phyloP scores from a whole-genome alignment of 2,329 filamentous ascomycete genomes.

The Fusarium sp. region DNA sequence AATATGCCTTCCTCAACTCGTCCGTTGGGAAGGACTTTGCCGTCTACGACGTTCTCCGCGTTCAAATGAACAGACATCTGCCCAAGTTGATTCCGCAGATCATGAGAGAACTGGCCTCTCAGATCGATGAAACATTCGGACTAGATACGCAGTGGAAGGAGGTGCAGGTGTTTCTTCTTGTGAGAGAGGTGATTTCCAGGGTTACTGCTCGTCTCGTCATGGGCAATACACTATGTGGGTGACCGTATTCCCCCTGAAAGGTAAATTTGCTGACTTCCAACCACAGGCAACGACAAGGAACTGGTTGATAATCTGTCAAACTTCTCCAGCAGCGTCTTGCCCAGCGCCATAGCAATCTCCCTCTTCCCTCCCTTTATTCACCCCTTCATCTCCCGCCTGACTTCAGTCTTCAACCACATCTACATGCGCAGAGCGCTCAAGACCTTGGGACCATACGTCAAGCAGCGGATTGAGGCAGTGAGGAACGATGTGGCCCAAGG shows the following conservation, averaged over 20 bases:
- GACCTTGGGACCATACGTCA: neutral
- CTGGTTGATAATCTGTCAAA: neutral
- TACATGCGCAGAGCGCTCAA: neutral
- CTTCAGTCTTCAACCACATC: neutral
- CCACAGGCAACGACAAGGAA: neutral
- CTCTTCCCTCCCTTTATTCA: neutral
- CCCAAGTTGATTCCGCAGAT: neutral
- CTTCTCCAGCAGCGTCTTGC: neutral
- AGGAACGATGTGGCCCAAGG: neutral
- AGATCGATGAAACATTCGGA: neutral
- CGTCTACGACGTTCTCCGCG: neutral
- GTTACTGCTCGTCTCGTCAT: neutral
- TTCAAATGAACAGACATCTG: neutral
- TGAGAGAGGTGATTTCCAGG: neutral
- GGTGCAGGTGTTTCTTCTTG: neutral
- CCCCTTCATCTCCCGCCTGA: neutral
- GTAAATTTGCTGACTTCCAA: neutral
- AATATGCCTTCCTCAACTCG: neutral
- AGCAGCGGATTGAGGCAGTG: neutral
- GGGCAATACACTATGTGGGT: neutral
- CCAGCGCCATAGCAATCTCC: neutral
- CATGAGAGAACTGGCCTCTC: neutral
- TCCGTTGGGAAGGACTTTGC: neutral
- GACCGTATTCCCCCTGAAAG: neutral
- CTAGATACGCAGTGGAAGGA: neutral